Percentiles rank a stretch among this genome's conserved stretches.
phyloP scores from a whole-genome alignment of 352 stramenopile genomes.

The Elongisporangium undulatum region DNA sequence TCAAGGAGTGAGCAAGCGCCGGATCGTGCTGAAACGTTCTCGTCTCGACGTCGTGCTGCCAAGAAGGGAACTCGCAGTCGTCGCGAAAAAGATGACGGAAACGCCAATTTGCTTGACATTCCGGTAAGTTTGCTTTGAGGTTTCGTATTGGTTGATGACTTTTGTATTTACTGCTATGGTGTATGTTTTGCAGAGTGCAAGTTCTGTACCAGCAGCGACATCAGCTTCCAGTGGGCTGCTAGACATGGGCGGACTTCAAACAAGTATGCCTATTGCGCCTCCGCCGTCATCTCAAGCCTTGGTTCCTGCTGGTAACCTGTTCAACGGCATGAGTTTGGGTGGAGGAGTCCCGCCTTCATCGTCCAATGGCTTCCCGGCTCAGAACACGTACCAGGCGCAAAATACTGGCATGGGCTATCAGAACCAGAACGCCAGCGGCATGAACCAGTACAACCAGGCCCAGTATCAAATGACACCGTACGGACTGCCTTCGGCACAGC shows the following conservation, averaged over 20 bases:
- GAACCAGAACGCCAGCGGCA: slow-evolving; percentile 29
- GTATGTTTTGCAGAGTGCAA: slow-evolving; percentile 1
- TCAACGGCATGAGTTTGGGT: slow-evolving; percentile 60
- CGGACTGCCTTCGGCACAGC: slow-evolving; percentile 30
- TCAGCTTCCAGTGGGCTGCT: slow-evolving; percentile 37
- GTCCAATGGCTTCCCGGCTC: not conserved
- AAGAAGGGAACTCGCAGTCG: slow-evolving; percentile 57
- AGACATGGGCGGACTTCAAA: slow-evolving; percentile 38
- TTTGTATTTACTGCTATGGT: slow-evolving; percentile 9
- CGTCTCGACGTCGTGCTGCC: slow-evolving; percentile 56
- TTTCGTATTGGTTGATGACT: not conserved
- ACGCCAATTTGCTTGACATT: slow-evolving; percentile 61
- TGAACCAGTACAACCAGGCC: slow-evolving; percentile 47
- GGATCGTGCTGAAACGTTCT: slow-evolving; percentile 64
- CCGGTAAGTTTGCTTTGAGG: slow-evolving; percentile 1
- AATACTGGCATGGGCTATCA: slow-evolving; percentile 25
- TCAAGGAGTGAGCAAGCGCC: slow-evolving; percentile 19
- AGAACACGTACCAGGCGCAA: slow-evolving; percentile 24
- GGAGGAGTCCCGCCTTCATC: slow-evolving; percentile 14
- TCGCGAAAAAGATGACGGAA: slow-evolving; percentile 51
- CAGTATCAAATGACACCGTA: slow-evolving; percentile 83
- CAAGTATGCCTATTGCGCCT: slow-evolving; percentile 34
- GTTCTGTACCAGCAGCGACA: slow-evolving; percentile 10
- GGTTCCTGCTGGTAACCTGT: slow-evolving; percentile 34
- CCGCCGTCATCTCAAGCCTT: slow-evolving; percentile 13